These are phyloP conservation scores for Xylaria telfairii DNA, from an alignment of 495 filamentous ascomycete genomes.

Conservation along the genomic window DNA sequence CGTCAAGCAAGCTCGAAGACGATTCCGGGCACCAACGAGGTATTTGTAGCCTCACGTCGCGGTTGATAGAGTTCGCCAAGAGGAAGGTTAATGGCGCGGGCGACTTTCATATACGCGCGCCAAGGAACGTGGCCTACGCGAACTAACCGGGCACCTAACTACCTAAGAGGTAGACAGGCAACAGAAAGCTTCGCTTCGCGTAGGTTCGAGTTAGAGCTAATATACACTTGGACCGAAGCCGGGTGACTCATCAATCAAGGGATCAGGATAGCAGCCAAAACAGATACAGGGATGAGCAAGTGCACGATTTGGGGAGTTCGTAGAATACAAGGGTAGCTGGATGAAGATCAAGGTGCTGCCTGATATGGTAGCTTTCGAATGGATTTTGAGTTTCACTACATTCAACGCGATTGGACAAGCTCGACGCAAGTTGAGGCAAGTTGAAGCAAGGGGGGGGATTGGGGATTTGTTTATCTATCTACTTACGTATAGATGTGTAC, in stretches of 20 bases:
- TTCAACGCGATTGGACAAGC: background rate
- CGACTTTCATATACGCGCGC: conserved; percentile 10
- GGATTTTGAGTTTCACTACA: background rate
- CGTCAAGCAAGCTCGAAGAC: too few relatives aligned
- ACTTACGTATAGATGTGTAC: background rate
- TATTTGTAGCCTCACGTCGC: background rate
- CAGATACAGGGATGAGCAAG: conserved; percentile 8
- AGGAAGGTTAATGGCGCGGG: background rate
- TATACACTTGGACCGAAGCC: background rate
- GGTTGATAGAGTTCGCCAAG: background rate
- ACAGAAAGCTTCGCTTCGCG: conserved; percentile 1
- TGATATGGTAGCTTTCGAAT: conserved; percentile 2
- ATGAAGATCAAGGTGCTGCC: background rate
- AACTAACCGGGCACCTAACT: too few relatives aligned
- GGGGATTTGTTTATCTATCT: conserved; percentile 7
- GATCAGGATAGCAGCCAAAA: background rate
- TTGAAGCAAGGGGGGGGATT: too few relatives aligned
- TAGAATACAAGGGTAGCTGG: background rate
- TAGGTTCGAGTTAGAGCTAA: conserved; percentile 2
- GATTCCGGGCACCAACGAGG: background rate
- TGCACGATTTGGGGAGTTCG: background rate
- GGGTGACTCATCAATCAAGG: conserved; percentile 7
- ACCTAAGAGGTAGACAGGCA: background rate
- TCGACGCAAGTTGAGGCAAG: background rate
- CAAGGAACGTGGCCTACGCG: conserved; percentile 2